These are phyloP conservation scores for Didymella pinodella DNA, from an alignment of 2,329 filamentous ascomycete genomes.

Conservation along the genomic window DNA sequence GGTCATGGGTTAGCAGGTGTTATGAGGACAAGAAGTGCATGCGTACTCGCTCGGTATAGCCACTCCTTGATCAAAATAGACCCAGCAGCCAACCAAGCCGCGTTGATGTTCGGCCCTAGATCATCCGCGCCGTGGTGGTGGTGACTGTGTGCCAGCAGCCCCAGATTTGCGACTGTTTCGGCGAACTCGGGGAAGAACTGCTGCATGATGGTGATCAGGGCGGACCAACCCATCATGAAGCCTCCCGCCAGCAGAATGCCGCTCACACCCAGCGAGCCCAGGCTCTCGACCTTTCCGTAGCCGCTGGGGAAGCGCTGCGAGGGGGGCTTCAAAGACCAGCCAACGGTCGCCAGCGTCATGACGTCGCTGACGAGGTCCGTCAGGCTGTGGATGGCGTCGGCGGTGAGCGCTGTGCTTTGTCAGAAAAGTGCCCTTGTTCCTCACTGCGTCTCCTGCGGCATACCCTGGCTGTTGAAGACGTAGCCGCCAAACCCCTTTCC, in stretches of 20 bases:
- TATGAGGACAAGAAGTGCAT: not conserved
- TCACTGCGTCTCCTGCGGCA: not conserved
- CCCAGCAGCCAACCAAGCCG: conserved; percentile 90
- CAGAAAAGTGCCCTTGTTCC: not conserved
- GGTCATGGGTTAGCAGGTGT: conserved; percentile 34
- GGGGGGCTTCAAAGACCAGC: conserved; percentile 87
- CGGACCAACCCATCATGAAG: conserved; percentile 83
- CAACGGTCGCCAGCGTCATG: conserved; percentile 91
- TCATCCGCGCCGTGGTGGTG: conserved; percentile 68
- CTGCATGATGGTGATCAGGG: conserved; percentile 64
- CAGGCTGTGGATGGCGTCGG: conserved; percentile 94
- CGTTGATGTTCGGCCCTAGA: conserved; percentile 83
- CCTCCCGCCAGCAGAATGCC: conserved; percentile 89
- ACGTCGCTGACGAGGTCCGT: conserved; percentile 96
- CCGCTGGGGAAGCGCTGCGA: conserved; percentile 85
- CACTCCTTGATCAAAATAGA: conserved; percentile 95
- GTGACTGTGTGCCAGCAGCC: conserved; percentile 63
- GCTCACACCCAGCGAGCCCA: conserved; percentile 92
- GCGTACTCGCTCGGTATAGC: conserved; percentile 89
- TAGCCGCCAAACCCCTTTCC: conserved; percentile 93
- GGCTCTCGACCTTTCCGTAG: conserved; percentile 96
- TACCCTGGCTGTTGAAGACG: conserved; percentile 83
- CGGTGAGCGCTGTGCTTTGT: conserved; percentile 69
- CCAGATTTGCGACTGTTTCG: conserved; percentile 53
- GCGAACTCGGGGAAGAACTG: conserved; percentile 59